Evolutionary conservation across 768 basidiomycete species (phyloP), one percentile per base, ranked within the genome.

Genomic region (Lactarius evosmus): DNA sequence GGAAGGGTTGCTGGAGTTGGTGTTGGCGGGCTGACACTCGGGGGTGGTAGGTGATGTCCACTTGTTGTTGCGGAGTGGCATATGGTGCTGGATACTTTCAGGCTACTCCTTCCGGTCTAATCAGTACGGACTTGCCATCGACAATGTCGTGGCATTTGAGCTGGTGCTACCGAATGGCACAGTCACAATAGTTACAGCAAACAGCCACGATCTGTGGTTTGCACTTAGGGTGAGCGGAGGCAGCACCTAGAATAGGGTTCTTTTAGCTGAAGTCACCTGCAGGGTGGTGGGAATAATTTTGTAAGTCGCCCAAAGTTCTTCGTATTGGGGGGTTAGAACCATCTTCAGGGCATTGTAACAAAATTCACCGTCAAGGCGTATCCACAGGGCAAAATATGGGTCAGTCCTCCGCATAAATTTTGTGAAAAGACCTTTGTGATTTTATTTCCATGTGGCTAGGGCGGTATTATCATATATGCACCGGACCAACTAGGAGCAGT

Each of bases 111-210:
- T 30, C 14, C 32, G 61, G 69, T 12, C 49, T 69, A 12, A 52
- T 69, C 29, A 64, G 67, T n/a, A n/a, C n/a, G n/a, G n/a, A n/a
- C n/a, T n/a, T n/a, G n/a, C n/a, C n/a, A n/a, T n/a, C n/a, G n/a
- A n/a, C 52, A 69, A 55, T 14, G 41, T 67, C 36, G 41, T 66
- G 36, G 62, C 63, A 12, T 68, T 58, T 52, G 69, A 69, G 41
- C 58, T 69, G n/a, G 69, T 69, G 5, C 36, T 66, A 14, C 67
- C 69, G 16, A 65, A 65, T 44, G 69, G 69, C 7, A 66, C 57
- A 0, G 50, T 69, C 14, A 44, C 55, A 22, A 49, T 32, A 7
- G 61, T 66, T 0, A 69, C 62, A 44, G 57, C 7, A 29, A 27
- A 27, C 0, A 25, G 49, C 27, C 54, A 56, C 46, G 63, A 69